Evolutionary conservation across 1,139 yeast species (phyloP).

Genomic region (Hansenula lynferdii): DNA sequence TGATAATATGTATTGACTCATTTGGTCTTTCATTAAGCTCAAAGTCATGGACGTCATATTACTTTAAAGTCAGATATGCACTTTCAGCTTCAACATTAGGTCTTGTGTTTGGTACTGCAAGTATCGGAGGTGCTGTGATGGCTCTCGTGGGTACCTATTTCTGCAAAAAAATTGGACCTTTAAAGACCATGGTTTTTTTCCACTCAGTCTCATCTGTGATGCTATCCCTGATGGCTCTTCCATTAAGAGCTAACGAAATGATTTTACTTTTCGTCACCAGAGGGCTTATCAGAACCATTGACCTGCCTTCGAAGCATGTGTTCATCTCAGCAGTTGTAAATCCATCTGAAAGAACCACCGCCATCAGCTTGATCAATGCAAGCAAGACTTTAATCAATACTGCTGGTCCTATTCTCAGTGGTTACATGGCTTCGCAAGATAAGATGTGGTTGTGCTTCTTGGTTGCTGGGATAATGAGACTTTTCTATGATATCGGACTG

Average conservation of each 20-base stretch:
- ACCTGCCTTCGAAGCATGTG: conserved; percentile 86
- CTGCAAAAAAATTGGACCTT: conserved; percentile 40
- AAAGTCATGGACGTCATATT: conserved; percentile 41
- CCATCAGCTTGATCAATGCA: conserved; percentile 80
- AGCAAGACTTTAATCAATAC: conserved; percentile 82
- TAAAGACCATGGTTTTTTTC: conserved; percentile 39
- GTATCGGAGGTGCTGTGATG: conserved; percentile 36
- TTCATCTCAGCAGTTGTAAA: conserved; percentile 67
- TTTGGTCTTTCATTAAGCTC: conserved; percentile 41
- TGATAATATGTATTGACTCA: conserved; percentile 38
- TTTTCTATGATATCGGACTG: conserved; percentile 37
- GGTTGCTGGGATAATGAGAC: conserved; percentile 41
- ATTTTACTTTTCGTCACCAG: conserved; percentile 22
- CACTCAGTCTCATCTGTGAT: conserved; percentile 41
- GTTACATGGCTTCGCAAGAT: conserved; percentile 55
- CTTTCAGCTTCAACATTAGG: conserved; percentile 34
- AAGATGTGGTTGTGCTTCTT: conserved; percentile 53
- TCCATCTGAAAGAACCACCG: conserved; percentile 64
- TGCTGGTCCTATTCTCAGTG: conserved; percentile 76
- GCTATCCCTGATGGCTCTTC: conserved; percentile 38
- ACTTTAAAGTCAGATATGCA: conserved; percentile 33
- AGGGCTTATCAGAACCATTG: conserved; percentile 55
- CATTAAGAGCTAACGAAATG: conserved; percentile 24
- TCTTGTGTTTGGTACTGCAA: conserved; percentile 34
- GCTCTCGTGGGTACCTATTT: conserved; percentile 39